phyloP scores from a whole-genome alignment of 257 asterid genomes.

The Solanum clarkiae region DNA sequence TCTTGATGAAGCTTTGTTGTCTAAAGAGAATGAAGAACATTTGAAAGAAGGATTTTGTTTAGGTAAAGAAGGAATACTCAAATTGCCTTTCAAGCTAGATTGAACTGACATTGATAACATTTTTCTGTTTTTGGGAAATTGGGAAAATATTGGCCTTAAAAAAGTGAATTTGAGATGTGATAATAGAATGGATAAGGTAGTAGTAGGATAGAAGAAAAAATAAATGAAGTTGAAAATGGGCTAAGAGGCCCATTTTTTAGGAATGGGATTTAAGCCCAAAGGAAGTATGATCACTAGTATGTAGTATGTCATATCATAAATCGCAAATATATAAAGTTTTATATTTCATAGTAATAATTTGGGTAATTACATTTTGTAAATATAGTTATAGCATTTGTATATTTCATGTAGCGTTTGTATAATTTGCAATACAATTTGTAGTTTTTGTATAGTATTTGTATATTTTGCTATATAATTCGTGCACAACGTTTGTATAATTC shows the following conservation, averaged over 20 bases:
- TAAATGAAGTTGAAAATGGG: background rate
- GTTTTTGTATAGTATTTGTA: too few species aligned
- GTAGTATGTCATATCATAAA: too few species aligned
- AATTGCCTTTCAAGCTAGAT: constrained; percentile 14
- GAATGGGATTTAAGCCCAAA: background rate
- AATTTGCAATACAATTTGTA: too few species aligned
- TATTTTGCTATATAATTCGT: too few species aligned
- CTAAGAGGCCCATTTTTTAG: background rate
- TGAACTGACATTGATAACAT: constrained; percentile 41
- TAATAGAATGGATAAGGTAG: background rate
- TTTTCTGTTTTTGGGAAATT: background rate
- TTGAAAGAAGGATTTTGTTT: constrained; percentile 24
- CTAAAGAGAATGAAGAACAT: constrained; percentile 14
- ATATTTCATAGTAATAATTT: too few species aligned
- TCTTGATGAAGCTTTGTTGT: constrained; percentile 7
- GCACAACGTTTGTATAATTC: too few species aligned
- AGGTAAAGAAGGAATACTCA: constrained; percentile 25
- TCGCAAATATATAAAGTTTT: too few species aligned
- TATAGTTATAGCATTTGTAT: too few species aligned
- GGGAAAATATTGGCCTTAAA: constrained; percentile 1
- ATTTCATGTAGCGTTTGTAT: too few species aligned
- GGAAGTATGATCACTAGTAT: background rate
- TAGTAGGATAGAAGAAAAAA: background rate
- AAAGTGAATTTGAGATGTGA: background rate
- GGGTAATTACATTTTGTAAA: too few species aligned